These are phyloP conservation scores for Alternaria gansuensis DNA, from an alignment of 2,329 filamentous ascomycete species.

Conservation along the genomic window DNA sequence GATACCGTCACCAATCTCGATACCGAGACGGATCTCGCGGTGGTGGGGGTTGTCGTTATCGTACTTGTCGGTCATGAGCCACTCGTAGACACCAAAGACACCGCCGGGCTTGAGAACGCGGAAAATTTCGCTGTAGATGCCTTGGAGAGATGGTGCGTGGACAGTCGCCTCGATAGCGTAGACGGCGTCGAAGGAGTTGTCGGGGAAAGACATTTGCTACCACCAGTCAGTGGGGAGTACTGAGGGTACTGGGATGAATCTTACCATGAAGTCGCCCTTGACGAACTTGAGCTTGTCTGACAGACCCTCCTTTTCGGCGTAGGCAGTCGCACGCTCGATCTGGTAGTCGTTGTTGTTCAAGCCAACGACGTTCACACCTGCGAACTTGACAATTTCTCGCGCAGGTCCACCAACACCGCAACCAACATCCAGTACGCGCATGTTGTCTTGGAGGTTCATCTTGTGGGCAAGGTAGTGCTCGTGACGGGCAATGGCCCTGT, in stretches of 20 bases:
- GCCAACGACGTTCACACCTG: conserved; percentile 85
- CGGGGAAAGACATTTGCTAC: conserved; percentile 91
- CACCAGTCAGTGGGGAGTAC: conserved; percentile 17
- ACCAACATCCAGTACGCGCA: conserved; percentile 93
- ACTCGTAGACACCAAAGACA: conserved; percentile 96
- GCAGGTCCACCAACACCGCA: conserved; percentile 97
- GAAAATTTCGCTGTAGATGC: conserved; percentile 94
- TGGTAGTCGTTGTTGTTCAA: conserved; percentile 99
- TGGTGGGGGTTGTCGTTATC: conserved; percentile 88
- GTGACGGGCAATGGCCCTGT: conserved; percentile 91
- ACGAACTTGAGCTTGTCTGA: conserved; percentile 82
- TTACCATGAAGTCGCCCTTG: conserved; percentile 95
- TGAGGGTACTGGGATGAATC: conserved; percentile 15
- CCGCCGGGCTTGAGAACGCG: conserved; percentile 95
- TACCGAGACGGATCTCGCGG: conserved; percentile 89
- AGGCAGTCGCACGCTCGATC: conserved; percentile 88
- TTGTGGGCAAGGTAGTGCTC: conserved; percentile 96
- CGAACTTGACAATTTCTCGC: conserved; percentile 95
- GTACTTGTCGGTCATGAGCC: conserved; percentile 97
- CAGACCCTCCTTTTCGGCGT: conserved; percentile 83
- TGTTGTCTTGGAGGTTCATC: conserved; percentile 84
- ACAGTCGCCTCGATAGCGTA: conserved; percentile 98
- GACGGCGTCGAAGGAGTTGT: conserved; percentile 91
- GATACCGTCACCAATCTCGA: conserved; percentile 95
- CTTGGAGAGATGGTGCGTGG: conserved; percentile 88